phyloP scores from a whole-genome alignment of 805 yeast species.

The Torulaspora indica region DNA sequence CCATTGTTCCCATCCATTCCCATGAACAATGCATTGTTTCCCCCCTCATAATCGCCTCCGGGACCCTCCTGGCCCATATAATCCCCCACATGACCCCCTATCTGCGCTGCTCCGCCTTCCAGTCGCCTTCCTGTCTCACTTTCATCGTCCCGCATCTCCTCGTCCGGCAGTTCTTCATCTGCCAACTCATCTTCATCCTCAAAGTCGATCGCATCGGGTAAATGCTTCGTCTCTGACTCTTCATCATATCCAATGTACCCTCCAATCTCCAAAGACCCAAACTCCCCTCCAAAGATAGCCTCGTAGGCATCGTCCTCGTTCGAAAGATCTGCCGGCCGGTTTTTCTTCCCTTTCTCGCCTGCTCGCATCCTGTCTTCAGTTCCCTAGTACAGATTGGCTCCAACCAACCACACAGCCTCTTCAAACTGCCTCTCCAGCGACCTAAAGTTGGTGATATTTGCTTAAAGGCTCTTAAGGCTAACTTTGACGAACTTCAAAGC shows the following conservation, averaged over 20 bases:
- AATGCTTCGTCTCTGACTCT: slow-evolving; percentile 58
- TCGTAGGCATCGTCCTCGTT: slow-evolving; percentile 40
- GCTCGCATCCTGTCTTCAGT: background rate
- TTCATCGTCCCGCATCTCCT: slow-evolving; percentile 12
- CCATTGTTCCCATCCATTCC: slow-evolving; percentile 24
- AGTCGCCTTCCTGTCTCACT: background rate
- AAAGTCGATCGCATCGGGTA: slow-evolving; percentile 88
- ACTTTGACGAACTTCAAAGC: slow-evolving; percentile 1
- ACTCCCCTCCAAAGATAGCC: slow-evolving; percentile 38
- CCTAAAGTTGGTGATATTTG: background rate
- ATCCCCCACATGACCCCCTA: slow-evolving; percentile 13
- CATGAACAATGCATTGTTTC: slow-evolving; percentile 34
- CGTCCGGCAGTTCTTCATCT: slow-evolving; percentile 62
- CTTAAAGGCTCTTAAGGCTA: slow-evolving; percentile 4
- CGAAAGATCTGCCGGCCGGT: slow-evolving; percentile 22
- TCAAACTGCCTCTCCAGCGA: background rate
- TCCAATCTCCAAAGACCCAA: slow-evolving; percentile 36
- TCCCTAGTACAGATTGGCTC: background rate
- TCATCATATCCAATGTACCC: slow-evolving; percentile 32
- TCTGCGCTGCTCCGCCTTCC: background rate
- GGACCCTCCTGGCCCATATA: slow-evolving; percentile 10
- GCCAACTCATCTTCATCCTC: slow-evolving; percentile 94
- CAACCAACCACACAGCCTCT: background rate
- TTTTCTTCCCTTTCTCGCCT: slow-evolving; percentile 7
- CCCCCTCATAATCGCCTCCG: slow-evolving; percentile 18